Evolutionary conservation across 805 yeast genomes (phyloP).

Genomic region (Metschnikowia lachancei): DNA sequence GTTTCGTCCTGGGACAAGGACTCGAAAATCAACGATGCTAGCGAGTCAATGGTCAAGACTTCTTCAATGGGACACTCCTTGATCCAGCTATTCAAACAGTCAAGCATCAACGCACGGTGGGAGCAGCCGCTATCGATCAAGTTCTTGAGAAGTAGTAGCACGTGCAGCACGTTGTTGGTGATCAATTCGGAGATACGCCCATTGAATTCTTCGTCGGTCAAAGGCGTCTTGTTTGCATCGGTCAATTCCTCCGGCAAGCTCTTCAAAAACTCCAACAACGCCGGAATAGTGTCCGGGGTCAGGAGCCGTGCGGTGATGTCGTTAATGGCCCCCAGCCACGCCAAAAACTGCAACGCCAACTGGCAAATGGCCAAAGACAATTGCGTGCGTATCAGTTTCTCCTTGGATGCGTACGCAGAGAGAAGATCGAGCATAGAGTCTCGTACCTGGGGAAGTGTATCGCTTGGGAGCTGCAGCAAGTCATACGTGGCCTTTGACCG

Average conservation of each 20-base stretch:
- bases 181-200: slow-evolving; percentile 62
- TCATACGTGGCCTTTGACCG: slow-evolving; percentile 84
- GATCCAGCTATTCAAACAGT: slow-evolving; percentile 88
- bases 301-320: slow-evolving; percentile 60
- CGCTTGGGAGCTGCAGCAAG: slow-evolving; percentile 62
- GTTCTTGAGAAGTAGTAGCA: slow-evolving; percentile 59
- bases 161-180: slow-evolving; percentile 62
- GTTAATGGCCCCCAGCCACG: slow-evolving; percentile 68
- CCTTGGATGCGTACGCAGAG: slow-evolving; percentile 37
- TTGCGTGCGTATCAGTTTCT: slow-evolving; percentile 73
- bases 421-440: slow-evolving; percentile 62
- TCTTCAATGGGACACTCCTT: slow-evolving; percentile 75
- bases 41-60: slow-evolving; percentile 59
- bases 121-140: slow-evolving; percentile 29
- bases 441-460: slow-evolving; percentile 56
- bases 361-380: slow-evolving; percentile 79
- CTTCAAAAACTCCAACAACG: slow-evolving; percentile 74
- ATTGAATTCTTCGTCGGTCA: slow-evolving; percentile 78
- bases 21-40: slow-evolving; percentile 66
- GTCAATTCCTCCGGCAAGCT: slow-evolving; percentile 89
- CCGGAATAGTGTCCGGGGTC: slow-evolving; percentile 35
- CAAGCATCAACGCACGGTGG: slow-evolving; percentile 49
- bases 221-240: slow-evolving; percentile 71
- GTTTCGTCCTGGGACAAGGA: slow-evolving; percentile 58
- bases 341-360: slow-evolving; percentile 69